Conservation (phyloP, 2,329 filamentous ascomycete species). For the Stagonosporopsis cucurbitacearum region DNA sequence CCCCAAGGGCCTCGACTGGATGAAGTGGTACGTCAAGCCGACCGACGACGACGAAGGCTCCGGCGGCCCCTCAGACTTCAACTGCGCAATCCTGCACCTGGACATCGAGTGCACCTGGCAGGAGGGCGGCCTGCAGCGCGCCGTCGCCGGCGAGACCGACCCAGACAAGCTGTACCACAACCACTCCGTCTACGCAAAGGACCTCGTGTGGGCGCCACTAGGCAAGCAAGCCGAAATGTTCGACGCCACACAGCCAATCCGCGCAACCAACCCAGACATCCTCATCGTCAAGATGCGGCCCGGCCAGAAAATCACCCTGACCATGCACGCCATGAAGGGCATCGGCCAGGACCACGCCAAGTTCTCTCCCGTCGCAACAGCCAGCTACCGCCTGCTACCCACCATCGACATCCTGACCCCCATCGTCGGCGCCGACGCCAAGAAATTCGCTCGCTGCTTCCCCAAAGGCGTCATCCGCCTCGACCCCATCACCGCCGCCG, state of each 20-base stretch:
- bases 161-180: slow-evolving; percentile 85
- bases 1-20: slow-evolving; percentile 76
- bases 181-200: slow-evolving; percentile 66
- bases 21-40: slow-evolving; percentile 82
- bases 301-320: slow-evolving; percentile 82
- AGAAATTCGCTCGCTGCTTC: slow-evolving; percentile 91
- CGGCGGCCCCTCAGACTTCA: slow-evolving; percentile 71
- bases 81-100: slow-evolving; percentile 82
- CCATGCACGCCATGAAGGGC: slow-evolving; percentile 94
- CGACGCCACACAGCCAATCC: slow-evolving; percentile 66
- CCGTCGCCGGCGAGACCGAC: slow-evolving; percentile 75
- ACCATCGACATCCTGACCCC: slow-evolving; percentile 83
- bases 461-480: slow-evolving; percentile 84
- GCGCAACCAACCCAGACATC: slow-evolving; percentile 87
- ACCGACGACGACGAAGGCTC: slow-evolving; percentile 55
- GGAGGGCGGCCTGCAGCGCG: slow-evolving; percentile 61
- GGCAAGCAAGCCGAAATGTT: slow-evolving; percentile 60
- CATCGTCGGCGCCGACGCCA: slow-evolving; percentile 84
- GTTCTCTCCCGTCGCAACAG: slow-evolving; percentile 94
- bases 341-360: slow-evolving; percentile 94
- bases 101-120: slow-evolving; percentile 83
- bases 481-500: slow-evolving; percentile 71
- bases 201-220: slow-evolving; percentile 75
- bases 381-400: slow-evolving; percentile 88
- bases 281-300: slow-evolving; percentile 93